phyloP scores from a whole-genome alignment of 257 asterid genomes.

The Verbascum thapsus region DNA sequence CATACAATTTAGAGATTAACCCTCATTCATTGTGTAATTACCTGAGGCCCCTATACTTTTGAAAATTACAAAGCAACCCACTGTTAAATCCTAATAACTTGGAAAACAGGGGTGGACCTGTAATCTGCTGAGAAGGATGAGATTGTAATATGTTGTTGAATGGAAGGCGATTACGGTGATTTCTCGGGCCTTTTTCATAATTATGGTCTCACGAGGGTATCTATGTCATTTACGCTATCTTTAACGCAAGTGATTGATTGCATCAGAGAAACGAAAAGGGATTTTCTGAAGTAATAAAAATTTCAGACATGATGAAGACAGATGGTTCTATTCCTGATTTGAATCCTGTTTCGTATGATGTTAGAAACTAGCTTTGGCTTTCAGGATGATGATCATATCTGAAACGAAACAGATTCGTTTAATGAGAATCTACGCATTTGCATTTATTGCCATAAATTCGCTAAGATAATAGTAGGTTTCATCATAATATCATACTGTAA shows the following conservation, averaged over 20 bases:
- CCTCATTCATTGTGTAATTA: too few relatives aligned
- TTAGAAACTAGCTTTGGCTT: slow-evolving; percentile 64
- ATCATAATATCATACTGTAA: slow-evolving; percentile 48
- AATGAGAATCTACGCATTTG: slow-evolving; percentile 56
- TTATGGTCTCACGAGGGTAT: too few relatives aligned
- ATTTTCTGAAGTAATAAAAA: slow-evolving; percentile 39
- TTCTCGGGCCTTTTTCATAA: too few relatives aligned
- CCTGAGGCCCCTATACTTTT: too few relatives aligned
- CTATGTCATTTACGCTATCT: background rate
- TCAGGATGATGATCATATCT: slow-evolving; percentile 41
- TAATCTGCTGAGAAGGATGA: too few relatives aligned
- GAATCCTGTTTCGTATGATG: slow-evolving; percentile 48
- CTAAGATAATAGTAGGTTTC: slow-evolving; percentile 60
- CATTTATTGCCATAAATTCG: slow-evolving; percentile 62
- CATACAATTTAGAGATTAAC: slow-evolving; percentile 25
- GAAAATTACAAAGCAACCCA: too few relatives aligned
- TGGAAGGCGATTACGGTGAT: too few relatives aligned
- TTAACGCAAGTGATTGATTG: slow-evolving; percentile 40
- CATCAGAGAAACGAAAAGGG: slow-evolving; percentile 44
- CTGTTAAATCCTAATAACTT: too few relatives aligned
- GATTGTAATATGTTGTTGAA: too few relatives aligned
- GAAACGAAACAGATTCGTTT: slow-evolving; percentile 47
- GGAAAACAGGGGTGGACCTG: too few relatives aligned
- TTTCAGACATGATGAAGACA: slow-evolving; percentile 38
- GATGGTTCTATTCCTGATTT: slow-evolving; percentile 49